Base-by-base conservation (phyloP, 2,329 filamentous ascomycete species). In the Arachnomyces sp. region DNA sequence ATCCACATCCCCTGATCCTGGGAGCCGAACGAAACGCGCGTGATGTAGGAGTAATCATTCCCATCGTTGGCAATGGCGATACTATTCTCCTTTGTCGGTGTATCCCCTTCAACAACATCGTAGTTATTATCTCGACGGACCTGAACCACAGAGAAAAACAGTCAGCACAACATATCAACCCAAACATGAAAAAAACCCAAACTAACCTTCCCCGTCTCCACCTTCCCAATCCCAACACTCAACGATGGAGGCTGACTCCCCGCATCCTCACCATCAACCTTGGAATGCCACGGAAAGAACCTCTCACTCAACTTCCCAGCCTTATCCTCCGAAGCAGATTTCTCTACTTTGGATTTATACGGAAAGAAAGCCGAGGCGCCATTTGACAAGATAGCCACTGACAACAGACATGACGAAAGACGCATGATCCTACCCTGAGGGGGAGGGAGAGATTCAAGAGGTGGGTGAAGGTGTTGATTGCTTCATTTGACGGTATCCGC, bases 51-150 rank as follows among this genome's bases (percentile, higher is more conserved):
- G 41, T 66, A 66, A 46, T 77, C 74, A 9, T 56, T 57, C 7
- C 73, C 73, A 61, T 76, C 72, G 44, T 75, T 68, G 42, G 73
- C 58, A 29, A 77, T 62, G 1, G 70, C 67, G 28, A 70, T 61
- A 42, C 70, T 73, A 44, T 73, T 66, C 11, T 62, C 45, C 40
- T 65, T 52, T 11, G 56, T 58, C 1, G 70, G 67, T 1, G 54
- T 54, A 14, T 58, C 54, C 6, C 65, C 61, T 40, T 59, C 48
- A 29, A 65, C 50, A 8, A 74, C 67, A 6, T 61, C 57, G 54
- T 71, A 76, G 2, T 55, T 50, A 51, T 76, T 74, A 43, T 68
- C 61, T 32, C 73, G 68, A 17, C 61, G 63, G 25, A 56, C 46
- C 39, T 60, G 50, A 6, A 52, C 46, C 28, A 52, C 54, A 37